These are phyloP conservation scores for Russula sp. DNA, from an alignment of 768 basidiomycete species.

Conservation along the genomic window DNA sequence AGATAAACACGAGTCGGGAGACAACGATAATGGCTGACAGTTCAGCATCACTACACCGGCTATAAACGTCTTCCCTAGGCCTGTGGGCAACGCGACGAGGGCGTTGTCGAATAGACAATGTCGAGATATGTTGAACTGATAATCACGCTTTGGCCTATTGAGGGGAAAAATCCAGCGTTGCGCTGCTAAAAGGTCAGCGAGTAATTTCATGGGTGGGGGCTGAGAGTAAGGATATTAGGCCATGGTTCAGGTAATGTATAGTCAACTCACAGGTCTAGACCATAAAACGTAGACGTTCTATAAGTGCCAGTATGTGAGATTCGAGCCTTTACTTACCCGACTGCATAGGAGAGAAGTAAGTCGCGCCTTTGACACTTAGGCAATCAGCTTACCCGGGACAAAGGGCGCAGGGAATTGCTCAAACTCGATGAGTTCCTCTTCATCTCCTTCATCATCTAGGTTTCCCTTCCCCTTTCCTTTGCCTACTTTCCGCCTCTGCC, in stretches of 20 bases:
- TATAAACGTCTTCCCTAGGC: slow-evolving; percentile 96
- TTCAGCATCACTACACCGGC: slow-evolving; percentile 96
- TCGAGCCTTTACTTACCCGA: slow-evolving; percentile 15
- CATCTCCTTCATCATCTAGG: slow-evolving; percentile 33
- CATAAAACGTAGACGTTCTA: background rate
- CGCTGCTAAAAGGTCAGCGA: slow-evolving; percentile 66
- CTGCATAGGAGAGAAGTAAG: background rate
- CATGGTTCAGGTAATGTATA: background rate
- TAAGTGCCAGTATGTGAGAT: background rate
- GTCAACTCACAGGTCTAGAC: slow-evolving; percentile 11
- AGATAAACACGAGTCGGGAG: slow-evolving; percentile 3
- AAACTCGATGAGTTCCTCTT: slow-evolving; percentile 39
- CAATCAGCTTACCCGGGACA: slow-evolving; percentile 43
- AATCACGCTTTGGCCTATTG: slow-evolving; percentile 82
- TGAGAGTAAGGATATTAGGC: slow-evolving; percentile 24
- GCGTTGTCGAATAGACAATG: slow-evolving; percentile 87
- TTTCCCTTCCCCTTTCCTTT: slow-evolving; percentile 48
- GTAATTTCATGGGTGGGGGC: slow-evolving; percentile 73
- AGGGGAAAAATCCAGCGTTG: slow-evolving; percentile 90
- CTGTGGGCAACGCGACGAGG: slow-evolving; percentile 90
- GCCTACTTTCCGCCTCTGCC: slow-evolving; percentile 44
- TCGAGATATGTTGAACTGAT: slow-evolving; percentile 90
- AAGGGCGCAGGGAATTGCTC: slow-evolving; percentile 75
- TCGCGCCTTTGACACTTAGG: background rate
- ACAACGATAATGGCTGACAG: slow-evolving; percentile 42